Percentiles rank a stretch among this genome's conserved stretches.
Evolutionary conservation across 2,329 filamentous ascomycete genomes (phyloP).

Genomic region (Colletotrichum orbiculare): DNA sequence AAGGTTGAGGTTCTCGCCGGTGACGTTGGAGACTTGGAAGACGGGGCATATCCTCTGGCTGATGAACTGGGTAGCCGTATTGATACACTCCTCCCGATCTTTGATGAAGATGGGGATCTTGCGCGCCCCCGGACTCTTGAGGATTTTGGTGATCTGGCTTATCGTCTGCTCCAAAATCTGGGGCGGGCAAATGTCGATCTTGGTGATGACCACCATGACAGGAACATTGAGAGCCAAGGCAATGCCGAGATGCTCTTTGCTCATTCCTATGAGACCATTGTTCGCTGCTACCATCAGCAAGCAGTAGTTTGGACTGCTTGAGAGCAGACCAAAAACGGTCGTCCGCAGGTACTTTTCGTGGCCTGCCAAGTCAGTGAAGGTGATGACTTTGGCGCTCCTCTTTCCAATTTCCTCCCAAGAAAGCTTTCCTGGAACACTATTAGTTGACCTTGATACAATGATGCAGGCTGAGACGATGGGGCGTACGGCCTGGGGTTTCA

Average conservation of each 20-base stretch:
- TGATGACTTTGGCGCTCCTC: conserved; percentile 94
- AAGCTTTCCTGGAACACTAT: conserved; percentile 63
- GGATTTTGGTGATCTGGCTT: conserved; percentile 88
- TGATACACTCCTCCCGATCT: conserved; percentile 89
- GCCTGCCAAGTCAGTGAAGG: conserved; percentile 93
- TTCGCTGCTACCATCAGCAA: conserved; percentile 98
- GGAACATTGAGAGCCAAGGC: conserved; percentile 94
- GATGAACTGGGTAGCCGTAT: conserved; percentile 95
- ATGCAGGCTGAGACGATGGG: too few relatives aligned
- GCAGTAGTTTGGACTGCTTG: conserved; percentile 96
- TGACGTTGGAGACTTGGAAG: conserved; percentile 98
- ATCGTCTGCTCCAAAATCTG: conserved; percentile 96
- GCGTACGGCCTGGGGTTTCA: conserved; percentile 82
- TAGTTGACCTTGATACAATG: too few relatives aligned
- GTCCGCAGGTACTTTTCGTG: conserved; percentile 96
- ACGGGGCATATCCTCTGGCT: conserved; percentile 95
- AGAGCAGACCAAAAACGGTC: conserved; percentile 94
- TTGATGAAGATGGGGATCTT: conserved; percentile 98
- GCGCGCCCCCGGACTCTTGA: conserved; percentile 91
- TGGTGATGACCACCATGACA: conserved; percentile 97
- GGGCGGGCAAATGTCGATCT: conserved; percentile 97
- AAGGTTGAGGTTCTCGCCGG: conserved; percentile 88
- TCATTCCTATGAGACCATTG: conserved; percentile 97
- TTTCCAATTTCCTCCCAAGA: conserved; percentile 99
- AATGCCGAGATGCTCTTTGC: conserved; percentile 96